Evolutionary conservation across 1,284 basidiomycete species (phyloP).

Genomic region (Puccinia hordei): DNA sequence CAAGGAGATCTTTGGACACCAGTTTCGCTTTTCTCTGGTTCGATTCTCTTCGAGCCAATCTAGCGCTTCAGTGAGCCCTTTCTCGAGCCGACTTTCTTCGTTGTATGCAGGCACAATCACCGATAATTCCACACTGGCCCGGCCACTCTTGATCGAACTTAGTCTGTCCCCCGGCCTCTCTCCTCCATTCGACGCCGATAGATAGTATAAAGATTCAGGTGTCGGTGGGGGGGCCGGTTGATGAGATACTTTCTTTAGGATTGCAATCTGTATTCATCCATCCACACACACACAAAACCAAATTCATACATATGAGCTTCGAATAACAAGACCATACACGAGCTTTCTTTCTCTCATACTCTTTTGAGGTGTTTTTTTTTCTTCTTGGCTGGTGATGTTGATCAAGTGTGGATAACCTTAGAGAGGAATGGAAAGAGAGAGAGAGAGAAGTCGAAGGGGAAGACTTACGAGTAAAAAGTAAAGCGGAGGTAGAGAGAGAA

Average conservation of each 20-base stretch:
- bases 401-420: no score
- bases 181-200: conserved; percentile 63
- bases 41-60: conserved; percentile 58
- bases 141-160: conserved; percentile 62
- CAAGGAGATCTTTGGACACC: neutral
- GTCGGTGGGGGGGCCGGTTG: conserved; percentile 14
- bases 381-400: neutral
- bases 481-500: conserved; percentile 9
- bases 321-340: neutral
- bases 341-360: neutral
- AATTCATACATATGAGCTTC: no score
- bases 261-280: neutral
- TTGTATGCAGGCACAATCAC: conserved; percentile 90
- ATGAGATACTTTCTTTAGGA: conserved; percentile 7
- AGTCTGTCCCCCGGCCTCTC: conserved; percentile 58
- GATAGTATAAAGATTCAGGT: conserved; percentile 48
- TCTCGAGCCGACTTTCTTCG: conserved; percentile 74
- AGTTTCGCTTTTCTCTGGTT: neutral
- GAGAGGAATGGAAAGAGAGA: neutral
- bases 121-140: conserved; percentile 63
- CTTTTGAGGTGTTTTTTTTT: no score
- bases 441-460: neutral
- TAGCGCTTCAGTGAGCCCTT: conserved; percentile 76
- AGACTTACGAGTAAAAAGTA: neutral
- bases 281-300: no score